phyloP scores from a whole-genome alignment of 148 eudicot species.

The Chenopodium berlandieri region DNA sequence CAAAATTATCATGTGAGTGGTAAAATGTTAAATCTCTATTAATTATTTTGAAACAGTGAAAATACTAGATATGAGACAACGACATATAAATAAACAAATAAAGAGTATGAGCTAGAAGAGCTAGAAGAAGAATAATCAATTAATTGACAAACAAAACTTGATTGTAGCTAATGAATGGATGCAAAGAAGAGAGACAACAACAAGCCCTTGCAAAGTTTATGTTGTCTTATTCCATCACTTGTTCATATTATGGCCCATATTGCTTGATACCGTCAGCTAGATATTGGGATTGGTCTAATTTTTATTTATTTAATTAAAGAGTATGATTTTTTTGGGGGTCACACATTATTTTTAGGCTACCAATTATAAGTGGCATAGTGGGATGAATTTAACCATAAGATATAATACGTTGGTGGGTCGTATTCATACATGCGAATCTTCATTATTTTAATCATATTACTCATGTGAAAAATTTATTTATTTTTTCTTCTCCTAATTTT shows the following conservation, averaged over 20 bases:
- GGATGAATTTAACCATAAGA: conserved; percentile 1
- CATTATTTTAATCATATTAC: conserved; percentile 3
- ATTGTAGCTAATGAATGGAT: not conserved
- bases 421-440: not conserved
- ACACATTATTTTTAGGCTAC: not conserved
- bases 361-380: not conserved
- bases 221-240: not conserved
- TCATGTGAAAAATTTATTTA: not conserved
- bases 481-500: not conserved
- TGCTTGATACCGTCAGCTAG: not conserved
- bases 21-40: no score
- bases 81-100: no score
- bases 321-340: not conserved
- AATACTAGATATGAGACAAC: no score
- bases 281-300: not conserved
- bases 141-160: conserved; percentile 9
- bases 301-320: not conserved
- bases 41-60: no score
- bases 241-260: conserved; percentile 1
- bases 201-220: no score
- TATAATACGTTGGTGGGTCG: conserved; percentile 14
- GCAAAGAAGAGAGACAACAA: no score
- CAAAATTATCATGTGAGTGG: no score
- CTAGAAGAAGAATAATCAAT: not conserved
- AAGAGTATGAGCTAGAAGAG: not conserved